Base-by-base conservation (phyloP, 2,329 filamentous ascomycete genomes). In the Botrytis byssoidea region DNA sequence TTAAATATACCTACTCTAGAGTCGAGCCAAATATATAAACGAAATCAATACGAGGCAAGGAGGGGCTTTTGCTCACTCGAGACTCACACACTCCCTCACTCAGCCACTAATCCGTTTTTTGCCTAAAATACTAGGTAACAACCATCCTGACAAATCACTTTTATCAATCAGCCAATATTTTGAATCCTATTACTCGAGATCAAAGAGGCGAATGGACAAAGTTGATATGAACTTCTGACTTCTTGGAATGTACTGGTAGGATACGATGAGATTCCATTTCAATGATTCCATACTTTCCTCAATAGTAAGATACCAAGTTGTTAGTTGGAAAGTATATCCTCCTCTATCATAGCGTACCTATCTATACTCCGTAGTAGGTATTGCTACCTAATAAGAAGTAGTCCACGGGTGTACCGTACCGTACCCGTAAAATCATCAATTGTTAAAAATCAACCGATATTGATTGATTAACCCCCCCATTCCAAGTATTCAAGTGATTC, bases 181-280 rank as follows among this genome's bases (percentile, higher is more conserved):
- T 3, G 25, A 3, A n/a, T 7, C n/a, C n/a, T 57, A 29, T 29
- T 29, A 18, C 51, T 29, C n/a, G n/a, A 55, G n/a, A 55, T 55
- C n/a, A 29, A 29, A 29, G 25, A n/a, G 22, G 22, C 48, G 20
- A 48, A n/a, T 51, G 25, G 22, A 51, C 48, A 48, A 22, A 48
- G 44, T 51, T 5, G 48, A 51, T 10, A 14, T 14, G 25, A 51
- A 51, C 22, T n/a, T 51, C 29, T 46, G 14, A 14, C 46, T 20
- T n/a, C 14, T 32, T 40, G 32, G 64, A 67, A 67, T 66, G 44
- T 37, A 35, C n/a, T 22, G 20, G 2, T 40, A 40, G 10, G 37
- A 40, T 40, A 40, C 37, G 37, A 51, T 67, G n/a, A n/a, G 64
- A 67, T 67, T 51, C 32, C 44, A 51, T 67, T 57, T n/a, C 51